These are phyloP conservation scores for Ceratobasidium papillatum DNA, from an alignment of 1,284 basidiomycete species.

Conservation along the genomic window DNA sequence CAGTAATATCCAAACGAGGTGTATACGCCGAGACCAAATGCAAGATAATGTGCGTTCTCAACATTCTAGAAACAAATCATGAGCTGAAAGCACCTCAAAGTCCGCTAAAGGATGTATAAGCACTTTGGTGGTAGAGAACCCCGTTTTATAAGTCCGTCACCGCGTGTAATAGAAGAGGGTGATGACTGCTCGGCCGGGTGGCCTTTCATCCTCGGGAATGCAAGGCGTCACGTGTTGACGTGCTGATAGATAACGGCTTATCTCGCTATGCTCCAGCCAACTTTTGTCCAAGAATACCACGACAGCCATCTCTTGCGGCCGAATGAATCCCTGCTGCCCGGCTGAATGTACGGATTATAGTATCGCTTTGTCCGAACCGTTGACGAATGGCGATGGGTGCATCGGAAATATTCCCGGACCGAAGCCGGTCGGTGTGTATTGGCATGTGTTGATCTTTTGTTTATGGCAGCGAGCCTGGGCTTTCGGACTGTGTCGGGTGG, in stretches of 20 bases:
- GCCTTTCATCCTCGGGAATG: background rate
- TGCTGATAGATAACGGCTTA: background rate
- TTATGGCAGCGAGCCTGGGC: background rate
- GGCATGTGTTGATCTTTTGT: background rate
- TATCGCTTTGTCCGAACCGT: background rate
- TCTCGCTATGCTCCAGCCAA: background rate
- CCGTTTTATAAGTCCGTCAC: background rate
- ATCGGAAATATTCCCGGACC: background rate
- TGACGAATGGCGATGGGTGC: background rate
- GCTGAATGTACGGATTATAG: background rate
- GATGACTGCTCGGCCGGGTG: background rate
- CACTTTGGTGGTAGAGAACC: background rate
- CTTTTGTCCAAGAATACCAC: too few species aligned
- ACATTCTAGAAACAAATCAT: background rate
- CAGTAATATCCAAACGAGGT: background rate
- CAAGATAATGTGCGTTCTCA: background rate
- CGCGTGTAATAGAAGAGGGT: background rate
- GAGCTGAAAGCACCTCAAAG: background rate
- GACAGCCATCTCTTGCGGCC: background rate
- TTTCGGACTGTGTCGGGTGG: constrained; percentile 33
- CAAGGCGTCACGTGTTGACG: background rate
- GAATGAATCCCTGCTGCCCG: too few species aligned
- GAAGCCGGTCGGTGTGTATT: background rate
- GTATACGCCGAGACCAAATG: background rate
- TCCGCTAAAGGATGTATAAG: background rate